Conservation (phyloP, 225 moss, liverwort and hornwort species). For the Anthoceros angustus region DNA sequence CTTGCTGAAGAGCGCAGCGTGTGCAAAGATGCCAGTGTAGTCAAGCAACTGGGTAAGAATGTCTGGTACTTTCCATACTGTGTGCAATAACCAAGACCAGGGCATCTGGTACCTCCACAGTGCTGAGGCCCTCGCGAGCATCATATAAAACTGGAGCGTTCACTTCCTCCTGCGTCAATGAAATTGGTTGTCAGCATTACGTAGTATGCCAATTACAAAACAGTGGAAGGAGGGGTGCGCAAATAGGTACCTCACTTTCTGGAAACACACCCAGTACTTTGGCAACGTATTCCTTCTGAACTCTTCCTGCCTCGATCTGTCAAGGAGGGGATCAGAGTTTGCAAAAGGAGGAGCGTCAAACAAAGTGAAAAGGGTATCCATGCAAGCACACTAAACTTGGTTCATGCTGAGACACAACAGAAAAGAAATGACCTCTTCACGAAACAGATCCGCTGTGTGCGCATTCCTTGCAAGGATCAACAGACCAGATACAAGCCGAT, state of each 20-base stretch:
- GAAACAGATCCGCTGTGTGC: conserved; percentile 58
- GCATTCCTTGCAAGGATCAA: conserved; percentile 86
- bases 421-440: conserved; percentile 46
- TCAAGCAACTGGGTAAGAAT: too few species aligned
- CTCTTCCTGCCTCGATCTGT: conserved; percentile 80
- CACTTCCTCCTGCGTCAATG: conserved; percentile 39
- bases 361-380: background rate
- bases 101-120: conserved; percentile 27
- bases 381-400: background rate
- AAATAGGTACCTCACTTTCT: conserved; percentile 42
- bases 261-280: conserved; percentile 95
- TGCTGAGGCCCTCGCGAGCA: conserved; percentile 66
- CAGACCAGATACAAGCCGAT: conserved; percentile 87
- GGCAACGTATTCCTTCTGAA: conserved; percentile 86
- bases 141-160: conserved; percentile 69
- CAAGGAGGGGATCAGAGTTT: conserved; percentile 6
- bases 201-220: background rate
- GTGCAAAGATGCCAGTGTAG: conserved; percentile 9
- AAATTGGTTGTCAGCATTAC: background rate
- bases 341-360: background rate
- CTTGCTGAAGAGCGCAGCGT: conserved; percentile 8
- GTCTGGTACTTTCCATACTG: too few species aligned
- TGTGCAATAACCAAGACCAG: too few species aligned
- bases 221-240: conserved; percentile 3
- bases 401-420: background rate